Evolutionary conservation across 2,329 filamentous ascomycete species (phyloP), one percentile per base, ranked within the genome.

Genomic region (Xylaria sp.): DNA sequence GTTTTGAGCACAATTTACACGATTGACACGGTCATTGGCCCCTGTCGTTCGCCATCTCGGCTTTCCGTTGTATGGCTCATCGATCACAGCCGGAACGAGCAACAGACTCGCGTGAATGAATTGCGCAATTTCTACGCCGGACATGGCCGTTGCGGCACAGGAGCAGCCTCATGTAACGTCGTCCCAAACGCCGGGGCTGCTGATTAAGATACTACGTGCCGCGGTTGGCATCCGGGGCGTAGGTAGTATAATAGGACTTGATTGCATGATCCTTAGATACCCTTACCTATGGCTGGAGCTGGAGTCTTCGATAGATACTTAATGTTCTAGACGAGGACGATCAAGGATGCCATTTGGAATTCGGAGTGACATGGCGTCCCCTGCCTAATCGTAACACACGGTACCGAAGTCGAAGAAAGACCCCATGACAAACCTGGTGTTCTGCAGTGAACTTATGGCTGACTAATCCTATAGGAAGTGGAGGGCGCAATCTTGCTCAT

Each of bases 161-260:
- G 28, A 65, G 48, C 59, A 69, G 65, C 65, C 65, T 67, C 65
- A 70, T 70, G 65, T 67, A 67, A 67, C 68, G 52, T 67, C 52
- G 56, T 70, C 43, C 43, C 41, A 30, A 36, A 34, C 41, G 1
- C n/a, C 36, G 30, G 20, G 28, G 15, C 23, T 6, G 25, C 46
- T 45, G 60, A 45, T 52, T 66, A 46, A 56, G 50, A 56, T 57
- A 13, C 39, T 50, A 52, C 60, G 15, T 36, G 18, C 36, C 45
- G 52, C 53, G 43, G 60, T 3, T 41, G 25, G 5, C 12, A n/a
- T 50, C 58, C 58, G 50, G 50, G 50, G 28, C 50, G 28, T 36
- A 12, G 50, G 50, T 55, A 36, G 50, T 23, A 55, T 36, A 36
- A 46, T 59, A 57, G 52, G 43, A 55, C 55, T 58, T 46, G 50